Conservation (phyloP, 306 rosid species). For the Sphenostylis stenocarpa region DNA sequence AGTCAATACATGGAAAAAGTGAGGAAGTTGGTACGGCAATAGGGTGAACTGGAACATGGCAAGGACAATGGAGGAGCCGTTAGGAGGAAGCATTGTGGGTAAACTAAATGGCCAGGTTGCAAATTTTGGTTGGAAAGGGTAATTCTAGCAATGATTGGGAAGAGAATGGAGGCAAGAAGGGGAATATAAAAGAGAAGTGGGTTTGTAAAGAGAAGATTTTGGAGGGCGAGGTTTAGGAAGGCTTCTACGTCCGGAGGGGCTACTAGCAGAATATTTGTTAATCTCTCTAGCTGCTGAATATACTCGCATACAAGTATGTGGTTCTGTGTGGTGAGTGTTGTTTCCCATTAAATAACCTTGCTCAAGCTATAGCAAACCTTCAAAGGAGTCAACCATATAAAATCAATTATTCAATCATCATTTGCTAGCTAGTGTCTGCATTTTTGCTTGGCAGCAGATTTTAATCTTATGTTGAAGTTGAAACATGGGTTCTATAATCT, state of each 20-base stretch:
- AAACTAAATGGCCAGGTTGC: not conserved
- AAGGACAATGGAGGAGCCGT: not conserved
- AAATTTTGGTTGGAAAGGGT: not conserved
- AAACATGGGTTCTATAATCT: not conserved
- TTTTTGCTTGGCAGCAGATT: not conserved
- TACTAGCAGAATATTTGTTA: not conserved
- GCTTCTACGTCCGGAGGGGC: not conserved
- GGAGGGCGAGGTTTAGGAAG: not conserved
- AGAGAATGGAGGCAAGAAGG: not conserved
- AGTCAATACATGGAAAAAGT: not conserved
- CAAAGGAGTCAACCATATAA: not conserved
- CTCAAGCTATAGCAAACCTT: conserved; percentile 1
- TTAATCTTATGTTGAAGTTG: not conserved
- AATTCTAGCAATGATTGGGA: not conserved
- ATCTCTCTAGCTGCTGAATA: not conserved
- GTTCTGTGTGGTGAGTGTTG: not conserved
- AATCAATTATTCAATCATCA: conserved; percentile 17
- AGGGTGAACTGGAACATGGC: not conserved
- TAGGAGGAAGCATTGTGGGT: not conserved
- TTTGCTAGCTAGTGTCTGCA: not conserved
- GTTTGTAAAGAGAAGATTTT: not conserved
- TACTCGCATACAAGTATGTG: not conserved
- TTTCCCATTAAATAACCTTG: not conserved
- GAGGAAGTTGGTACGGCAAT: not conserved
- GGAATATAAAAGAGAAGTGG: not conserved